Conservation (phyloP, 1,284 basidiomycete species). For the Pholiota adiposa region DNA sequence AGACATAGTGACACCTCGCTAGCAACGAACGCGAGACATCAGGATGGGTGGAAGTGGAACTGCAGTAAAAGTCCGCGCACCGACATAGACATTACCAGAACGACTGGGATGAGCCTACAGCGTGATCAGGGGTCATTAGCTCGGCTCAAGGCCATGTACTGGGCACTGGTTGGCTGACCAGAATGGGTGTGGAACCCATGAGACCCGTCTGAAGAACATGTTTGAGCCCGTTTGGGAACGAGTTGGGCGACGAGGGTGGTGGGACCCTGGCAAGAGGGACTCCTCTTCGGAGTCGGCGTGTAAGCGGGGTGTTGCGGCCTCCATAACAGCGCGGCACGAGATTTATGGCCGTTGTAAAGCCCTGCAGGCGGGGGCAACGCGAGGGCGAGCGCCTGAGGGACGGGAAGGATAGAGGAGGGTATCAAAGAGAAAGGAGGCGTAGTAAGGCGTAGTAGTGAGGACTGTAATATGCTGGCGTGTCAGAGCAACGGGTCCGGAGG, state of each 20-base stretch:
- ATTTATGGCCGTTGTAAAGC: conserved; percentile 9
- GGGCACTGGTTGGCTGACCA: conserved; percentile 18
- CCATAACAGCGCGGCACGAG: conserved; percentile 16
- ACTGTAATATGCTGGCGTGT: neutral
- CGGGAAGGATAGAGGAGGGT: neutral
- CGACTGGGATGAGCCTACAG: conserved; percentile 48
- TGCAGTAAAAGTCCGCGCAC: conserved; percentile 32
- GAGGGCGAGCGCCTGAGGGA: neutral
- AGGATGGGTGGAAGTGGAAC: neutral
- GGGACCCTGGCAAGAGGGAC: conserved; percentile 16
- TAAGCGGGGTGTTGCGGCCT: conserved; percentile 11
- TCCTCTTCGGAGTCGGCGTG: conserved; percentile 21
- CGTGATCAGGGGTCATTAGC: neutral
- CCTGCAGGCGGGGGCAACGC: neutral
- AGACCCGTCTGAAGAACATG: conserved; percentile 10
- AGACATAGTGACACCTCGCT: conserved; percentile 53
- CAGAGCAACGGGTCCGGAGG: conserved; percentile 7
- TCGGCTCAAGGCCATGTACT: neutral
- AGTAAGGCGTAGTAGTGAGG: neutral
- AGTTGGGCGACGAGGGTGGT: conserved; percentile 3
- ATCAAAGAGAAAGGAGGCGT: neutral
- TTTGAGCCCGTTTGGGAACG: conserved; percentile 1
- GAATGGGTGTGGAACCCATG: conserved; percentile 27
- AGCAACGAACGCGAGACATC: conserved; percentile 3
- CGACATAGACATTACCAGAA: conserved; percentile 47